Evolutionary conservation across 2,329 filamentous ascomycete species (phyloP), one percentile per base, ranked within the genome.

Genomic region (Neurospora crassa): DNA sequence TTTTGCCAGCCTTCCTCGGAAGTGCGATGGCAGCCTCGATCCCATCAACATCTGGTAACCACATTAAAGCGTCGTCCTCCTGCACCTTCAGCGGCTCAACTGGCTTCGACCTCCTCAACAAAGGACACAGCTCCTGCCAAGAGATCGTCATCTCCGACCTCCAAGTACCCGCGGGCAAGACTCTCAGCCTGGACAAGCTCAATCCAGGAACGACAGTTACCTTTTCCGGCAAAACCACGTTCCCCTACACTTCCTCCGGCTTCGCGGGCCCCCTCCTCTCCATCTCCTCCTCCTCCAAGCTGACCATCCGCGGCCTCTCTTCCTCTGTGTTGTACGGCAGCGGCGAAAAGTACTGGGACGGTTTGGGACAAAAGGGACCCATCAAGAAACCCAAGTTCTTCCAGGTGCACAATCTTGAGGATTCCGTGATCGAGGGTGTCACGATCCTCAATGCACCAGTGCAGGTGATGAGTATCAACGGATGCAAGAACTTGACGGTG

Each of bases 201-300:
- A 82, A 82, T 1, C 76, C 79, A 20, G 85, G 84, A 73, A 88
- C 87, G 24, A 16, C 83, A 80, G 84, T 91, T 73, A 87, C 86
- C 75, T 92, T 92, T 79, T 79, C 87, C 71, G 90, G 90, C 63
- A 87, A 83, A 16, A 92, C 90, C n/a, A 88, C 86, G 70, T 92
- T 90, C 76, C 89, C 83, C 24, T 91, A 90, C 80, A 82, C 87
- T 2, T 1, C 53, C 53, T 3, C 16, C 73, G 86, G 90, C 76
- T 92, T 89, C 90, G 78, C 79, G 1, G 90, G 90, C 0, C 90
- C 90, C 67, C 82, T 92, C 16, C 84, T 92, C 75, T 84, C 84
- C 40, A 82, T 91, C 73, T 86, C 85, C 1, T 90, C 90, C 53
- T 86, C 79, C 43, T 63, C 53, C 14, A 81, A 82, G 73, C 83